Percentiles rank a stretch among this genome's conserved stretches.
Evolutionary conservation across 2,329 filamentous ascomycete genomes (phyloP).

Genomic region (Aspergillus sp.): DNA sequence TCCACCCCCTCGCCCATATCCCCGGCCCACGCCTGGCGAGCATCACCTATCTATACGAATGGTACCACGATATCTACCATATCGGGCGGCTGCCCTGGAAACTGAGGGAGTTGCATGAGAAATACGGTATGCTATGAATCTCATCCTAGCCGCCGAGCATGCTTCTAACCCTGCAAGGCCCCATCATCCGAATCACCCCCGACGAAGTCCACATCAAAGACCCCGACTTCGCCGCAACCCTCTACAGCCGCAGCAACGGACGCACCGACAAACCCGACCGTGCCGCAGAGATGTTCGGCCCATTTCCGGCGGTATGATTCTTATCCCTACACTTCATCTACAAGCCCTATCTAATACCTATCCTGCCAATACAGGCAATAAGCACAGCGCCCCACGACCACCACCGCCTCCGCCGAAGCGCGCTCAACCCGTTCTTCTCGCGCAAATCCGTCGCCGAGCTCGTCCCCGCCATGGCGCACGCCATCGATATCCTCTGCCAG

Average conservation of each 20-base stretch:
- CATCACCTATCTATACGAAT: conserved; percentile 4
- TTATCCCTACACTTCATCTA: background rate
- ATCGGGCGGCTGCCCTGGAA: background rate
- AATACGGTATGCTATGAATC: background rate
- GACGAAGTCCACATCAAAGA: conserved; percentile 10
- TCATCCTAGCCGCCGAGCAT: too few relatives aligned
- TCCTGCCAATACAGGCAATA: background rate
- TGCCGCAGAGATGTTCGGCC: background rate
- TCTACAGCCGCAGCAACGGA: conserved; percentile 3
- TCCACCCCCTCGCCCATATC: background rate
- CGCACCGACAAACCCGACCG: background rate
- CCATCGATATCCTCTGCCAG: background rate
- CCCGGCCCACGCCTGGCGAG: conserved; percentile 5
- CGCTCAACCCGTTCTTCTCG: conserved; percentile 6
- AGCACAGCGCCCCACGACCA: conserved; percentile 4
- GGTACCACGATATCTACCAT: conserved; percentile 13
- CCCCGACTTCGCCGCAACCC: conserved; percentile 3
- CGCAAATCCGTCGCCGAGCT: background rate
- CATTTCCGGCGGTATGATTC: background rate
- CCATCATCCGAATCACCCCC: conserved; percentile 4
- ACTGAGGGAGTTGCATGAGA: conserved; percentile 1
- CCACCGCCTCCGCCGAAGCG: conserved; percentile 3
- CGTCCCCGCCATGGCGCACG: background rate
- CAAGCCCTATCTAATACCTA: background rate
- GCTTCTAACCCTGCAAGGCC: background rate